Evolutionary conservation across 2,329 filamentous ascomycete genomes (phyloP), one percentile per base, ranked within the genome.

Genomic region (Teratosphaeria pseudoeucalypti): DNA sequence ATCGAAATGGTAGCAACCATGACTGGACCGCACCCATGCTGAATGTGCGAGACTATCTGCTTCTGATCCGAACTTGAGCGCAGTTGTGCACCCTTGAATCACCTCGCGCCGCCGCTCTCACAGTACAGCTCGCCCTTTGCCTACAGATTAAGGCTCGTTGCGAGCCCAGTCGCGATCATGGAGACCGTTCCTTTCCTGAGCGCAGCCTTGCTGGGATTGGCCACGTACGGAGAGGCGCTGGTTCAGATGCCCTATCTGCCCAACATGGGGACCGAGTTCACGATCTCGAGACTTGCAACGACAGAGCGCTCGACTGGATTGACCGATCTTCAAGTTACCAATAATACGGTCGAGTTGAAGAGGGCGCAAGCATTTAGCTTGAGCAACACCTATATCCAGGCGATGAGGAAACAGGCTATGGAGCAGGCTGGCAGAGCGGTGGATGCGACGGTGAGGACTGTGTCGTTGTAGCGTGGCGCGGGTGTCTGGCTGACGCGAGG

Each of bases 311-410:
- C 43, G 43, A 49, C 43, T 5, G 43, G 16, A 19, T 19, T 59
- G 12, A 60, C 62, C 7, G 63, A 66, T 49, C 58, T 69, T 56
- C 61, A 64, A 54, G 56, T 68, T n/a, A 65, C 66, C 9, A 59
- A 64, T 7, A 66, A 69, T 59, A 64, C 67, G 23, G 57, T 70
- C 11, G 47, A 60, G 32, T 59, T 71, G 47, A 65, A 58, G 49
- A 62, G 60, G 32, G 60, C 58, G 2, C 54, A 58, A 37, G 62
- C 60, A 16, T 62, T 49, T 32, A 68, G 68, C 4, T 26, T 66
- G 39, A 70, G 68, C 58, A 65, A 68, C 6, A 58, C 60, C 19
- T 69, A 68, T 49, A 63, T 70, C 9, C 65, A 67, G 49, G 64
- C 65, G 9, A 64, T 71, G 59, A 57, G 67, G 54, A 58, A 47